phyloP scores from a whole-genome alignment of 306 rosid species.

The Coriaria nepalensis region DNA sequence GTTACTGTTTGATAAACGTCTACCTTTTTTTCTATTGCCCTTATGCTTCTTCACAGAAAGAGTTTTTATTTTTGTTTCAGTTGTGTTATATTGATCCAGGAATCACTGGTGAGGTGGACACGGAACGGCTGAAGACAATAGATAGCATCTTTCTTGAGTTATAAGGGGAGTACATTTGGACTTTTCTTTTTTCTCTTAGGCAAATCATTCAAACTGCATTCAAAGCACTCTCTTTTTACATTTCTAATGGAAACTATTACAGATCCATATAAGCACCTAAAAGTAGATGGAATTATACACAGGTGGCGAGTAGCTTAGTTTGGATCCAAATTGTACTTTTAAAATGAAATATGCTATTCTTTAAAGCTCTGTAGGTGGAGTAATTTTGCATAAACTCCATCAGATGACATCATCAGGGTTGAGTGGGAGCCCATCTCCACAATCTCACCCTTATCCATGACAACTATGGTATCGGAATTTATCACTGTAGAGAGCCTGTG shows the following conservation, averaged over 20 bases:
- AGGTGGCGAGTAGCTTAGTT: not conserved
- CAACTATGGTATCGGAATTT: conserved; percentile 60
- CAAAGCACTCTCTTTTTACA: conserved; percentile 7
- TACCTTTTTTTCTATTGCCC: conserved; percentile 1
- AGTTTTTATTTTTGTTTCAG: conserved; percentile 29
- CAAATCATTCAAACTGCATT: not conserved
- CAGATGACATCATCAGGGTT: conserved; percentile 30
- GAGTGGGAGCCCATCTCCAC: conserved; percentile 67
- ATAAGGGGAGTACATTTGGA: conserved; percentile 3
- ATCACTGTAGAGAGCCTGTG: conserved; percentile 68
- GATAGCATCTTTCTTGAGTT: conserved; percentile 54
- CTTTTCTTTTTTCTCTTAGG: conserved; percentile 1
- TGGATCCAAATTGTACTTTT: no score
- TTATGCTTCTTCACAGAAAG: not conserved
- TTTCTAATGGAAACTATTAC: conserved; percentile 9
- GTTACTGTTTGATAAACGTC: conserved; percentile 2
- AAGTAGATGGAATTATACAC: conserved; percentile 6
- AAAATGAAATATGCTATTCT: conserved; percentile 12
- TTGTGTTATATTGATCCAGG: conserved; percentile 74
- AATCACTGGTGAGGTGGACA: conserved; percentile 40
- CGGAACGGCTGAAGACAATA: conserved; percentile 53
- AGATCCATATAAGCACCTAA: conserved; percentile 10
- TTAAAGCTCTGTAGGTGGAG: conserved; percentile 48
- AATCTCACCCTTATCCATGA: conserved; percentile 64
- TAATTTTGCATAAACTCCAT: conserved; percentile 64